Percentiles rank a stretch among this genome's conserved stretches.
phyloP scores from a whole-genome alignment of 176 grass and related monocot genomes.

The Sorghum bicolor region DNA sequence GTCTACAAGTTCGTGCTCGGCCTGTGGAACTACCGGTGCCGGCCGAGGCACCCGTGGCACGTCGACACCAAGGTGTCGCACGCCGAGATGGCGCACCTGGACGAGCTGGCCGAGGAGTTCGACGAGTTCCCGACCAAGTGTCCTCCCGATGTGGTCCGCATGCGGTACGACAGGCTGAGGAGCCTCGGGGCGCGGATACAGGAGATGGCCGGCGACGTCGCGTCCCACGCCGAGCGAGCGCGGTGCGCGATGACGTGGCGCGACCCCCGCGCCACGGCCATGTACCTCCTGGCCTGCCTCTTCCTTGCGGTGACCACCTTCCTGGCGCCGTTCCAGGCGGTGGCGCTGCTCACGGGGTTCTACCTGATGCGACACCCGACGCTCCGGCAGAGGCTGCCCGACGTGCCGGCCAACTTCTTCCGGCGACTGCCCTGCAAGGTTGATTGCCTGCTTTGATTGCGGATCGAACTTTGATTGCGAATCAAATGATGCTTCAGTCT shows the following conservation, averaged over 20 bases:
- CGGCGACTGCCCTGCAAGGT: conserved; percentile 63
- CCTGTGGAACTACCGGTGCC: conserved; percentile 55
- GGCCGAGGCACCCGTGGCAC: conserved; percentile 63
- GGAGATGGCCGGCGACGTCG: conserved; percentile 66
- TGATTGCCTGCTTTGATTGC: conserved; percentile 56
- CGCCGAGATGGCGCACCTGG: conserved; percentile 45
- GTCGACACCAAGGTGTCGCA: conserved; percentile 71
- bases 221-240: conserved; percentile 53
- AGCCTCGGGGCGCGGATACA: conserved; percentile 71
- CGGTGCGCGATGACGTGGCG: conserved; percentile 55
- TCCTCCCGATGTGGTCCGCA: conserved; percentile 58
- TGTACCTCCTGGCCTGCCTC: conserved; percentile 57
- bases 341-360: conserved; percentile 55
- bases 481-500: no score
- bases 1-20: conserved; percentile 65
- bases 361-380: conserved; percentile 70
- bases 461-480: conserved; percentile 7
- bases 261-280: conserved; percentile 57
- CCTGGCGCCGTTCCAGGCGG: conserved; percentile 57
- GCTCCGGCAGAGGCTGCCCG: conserved; percentile 55
- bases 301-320: conserved; percentile 44
- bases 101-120: conserved; percentile 94
- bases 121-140: conserved; percentile 65
- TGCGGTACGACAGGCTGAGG: conserved; percentile 76
- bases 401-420: conserved; percentile 63